phyloP scores from a whole-genome alignment of 495 filamentous ascomycete species.

The Penicillium daleae region DNA sequence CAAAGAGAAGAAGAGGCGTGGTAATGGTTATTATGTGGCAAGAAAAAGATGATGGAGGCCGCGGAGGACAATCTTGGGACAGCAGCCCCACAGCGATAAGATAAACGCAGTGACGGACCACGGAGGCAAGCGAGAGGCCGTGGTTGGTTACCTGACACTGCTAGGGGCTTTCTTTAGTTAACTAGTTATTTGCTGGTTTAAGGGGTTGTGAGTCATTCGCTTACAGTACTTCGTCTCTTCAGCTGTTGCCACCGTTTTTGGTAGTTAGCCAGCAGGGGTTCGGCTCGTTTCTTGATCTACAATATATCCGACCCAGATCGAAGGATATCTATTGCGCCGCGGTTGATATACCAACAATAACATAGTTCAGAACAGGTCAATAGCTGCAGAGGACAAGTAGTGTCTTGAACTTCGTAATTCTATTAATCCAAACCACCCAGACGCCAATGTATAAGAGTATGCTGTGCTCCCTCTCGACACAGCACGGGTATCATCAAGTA shows the following conservation, averaged over 20 bases:
- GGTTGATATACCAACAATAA: not conserved
- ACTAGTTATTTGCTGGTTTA: conserved; percentile 1
- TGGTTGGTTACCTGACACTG: conserved; percentile 15
- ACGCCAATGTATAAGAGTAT: not conserved
- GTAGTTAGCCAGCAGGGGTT: no score
- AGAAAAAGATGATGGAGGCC: not conserved
- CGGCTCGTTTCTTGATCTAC: not conserved
- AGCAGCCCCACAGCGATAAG: conserved; percentile 23
- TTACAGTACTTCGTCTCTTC: not conserved
- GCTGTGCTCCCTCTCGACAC: not conserved
- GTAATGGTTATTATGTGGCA: conserved; percentile 3
- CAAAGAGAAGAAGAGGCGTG: not conserved
- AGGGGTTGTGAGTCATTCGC: not conserved
- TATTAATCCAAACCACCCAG: not conserved
- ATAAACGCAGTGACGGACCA: conserved; percentile 14
- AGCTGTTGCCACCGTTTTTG: not conserved
- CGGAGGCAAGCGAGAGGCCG: conserved; percentile 14
- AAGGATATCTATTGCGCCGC: not conserved
- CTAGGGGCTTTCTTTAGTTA: not conserved
- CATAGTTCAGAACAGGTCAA: not conserved
- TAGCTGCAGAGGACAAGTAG: not conserved
- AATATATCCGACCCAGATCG: not conserved
- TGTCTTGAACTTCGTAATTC: not conserved
- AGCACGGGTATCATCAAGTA: conserved; percentile 35
- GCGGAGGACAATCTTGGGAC: not conserved